A percentile compares a stretch with the other conserved stretches of the same genome.
phyloP scores from a whole-genome alignment of 805 yeast species.

The Kluyveromyces siamensis region DNA sequence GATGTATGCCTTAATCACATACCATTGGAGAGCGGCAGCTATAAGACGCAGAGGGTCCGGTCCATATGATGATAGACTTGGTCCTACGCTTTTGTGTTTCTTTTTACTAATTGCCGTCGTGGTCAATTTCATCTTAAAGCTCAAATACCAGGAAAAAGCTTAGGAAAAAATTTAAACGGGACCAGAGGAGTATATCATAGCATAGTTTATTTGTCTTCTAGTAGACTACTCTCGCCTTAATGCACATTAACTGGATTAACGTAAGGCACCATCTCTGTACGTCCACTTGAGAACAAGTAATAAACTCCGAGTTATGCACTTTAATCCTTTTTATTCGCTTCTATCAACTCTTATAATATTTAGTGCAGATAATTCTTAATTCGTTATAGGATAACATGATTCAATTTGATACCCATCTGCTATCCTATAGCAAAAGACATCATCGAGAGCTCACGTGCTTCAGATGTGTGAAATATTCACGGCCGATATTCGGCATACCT shows the following conservation, averaged over 20 bases:
- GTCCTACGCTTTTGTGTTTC: slow-evolving; percentile 95
- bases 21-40: slow-evolving; percentile 99
- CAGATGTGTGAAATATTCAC: too few species aligned
- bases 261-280: not conserved
- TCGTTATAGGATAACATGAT: not conserved
- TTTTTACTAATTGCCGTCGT: slow-evolving; percentile 89
- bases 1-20: slow-evolving; percentile 90
- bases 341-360: not conserved
- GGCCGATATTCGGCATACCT: too few species aligned
- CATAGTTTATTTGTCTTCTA: not conserved
- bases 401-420: not conserved
- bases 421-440: too few species aligned
- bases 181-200: not conserved
- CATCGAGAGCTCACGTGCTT: too few species aligned
- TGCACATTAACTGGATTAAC: not conserved
- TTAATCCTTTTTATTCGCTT: not conserved
- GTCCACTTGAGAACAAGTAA: too few species aligned
- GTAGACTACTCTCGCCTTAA: not conserved
- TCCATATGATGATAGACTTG: slow-evolving; percentile 98
- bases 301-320: too few species aligned
- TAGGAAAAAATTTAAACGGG: not conserved
- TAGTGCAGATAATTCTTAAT: not conserved
- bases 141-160: slow-evolving; percentile 16
- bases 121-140: slow-evolving; percentile 79
- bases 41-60: slow-evolving; percentile 96